Conservation (phyloP, 805 yeast species). For the Blastobotrys mokoenaii region DNA sequence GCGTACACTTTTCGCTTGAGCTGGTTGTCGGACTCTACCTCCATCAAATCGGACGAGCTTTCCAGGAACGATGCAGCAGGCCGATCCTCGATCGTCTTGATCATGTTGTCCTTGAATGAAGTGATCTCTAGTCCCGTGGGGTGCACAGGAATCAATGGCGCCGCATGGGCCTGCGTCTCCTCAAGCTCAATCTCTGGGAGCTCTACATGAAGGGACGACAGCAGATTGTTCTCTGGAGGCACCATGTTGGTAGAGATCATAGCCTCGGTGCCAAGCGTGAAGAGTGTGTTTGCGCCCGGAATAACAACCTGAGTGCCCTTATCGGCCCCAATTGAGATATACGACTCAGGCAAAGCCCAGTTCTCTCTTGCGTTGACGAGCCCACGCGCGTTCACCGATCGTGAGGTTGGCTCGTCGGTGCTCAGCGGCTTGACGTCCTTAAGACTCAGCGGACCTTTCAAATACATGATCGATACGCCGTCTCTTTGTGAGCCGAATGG, state of each 20-base stretch:
- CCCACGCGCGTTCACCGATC: neutral
- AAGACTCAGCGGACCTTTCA: conserved; percentile 14
- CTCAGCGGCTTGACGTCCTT: conserved; percentile 14
- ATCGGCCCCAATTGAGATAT: conserved; percentile 8
- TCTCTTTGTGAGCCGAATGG: conserved; percentile 27
- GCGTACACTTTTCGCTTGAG: conserved; percentile 14
- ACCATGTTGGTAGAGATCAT: conserved; percentile 9
- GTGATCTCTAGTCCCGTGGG: conserved; percentile 37
- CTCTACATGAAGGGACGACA: conserved; percentile 4
- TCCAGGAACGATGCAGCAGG: conserved; percentile 55
- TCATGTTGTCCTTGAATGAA: conserved; percentile 45
- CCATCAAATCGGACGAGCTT: conserved; percentile 14
- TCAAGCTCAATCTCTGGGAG: neutral
- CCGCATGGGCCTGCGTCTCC: conserved; percentile 2
- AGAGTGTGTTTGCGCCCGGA: conserved; percentile 29
- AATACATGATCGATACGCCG: conserved; percentile 22
- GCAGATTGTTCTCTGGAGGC: conserved; percentile 1
- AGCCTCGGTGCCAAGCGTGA: conserved; percentile 20
- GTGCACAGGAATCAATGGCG: conserved; percentile 10
- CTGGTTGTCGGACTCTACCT: neutral
- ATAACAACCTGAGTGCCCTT: conserved; percentile 15
- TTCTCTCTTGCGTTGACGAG: conserved; percentile 9
- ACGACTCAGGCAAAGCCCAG: conserved; percentile 9
- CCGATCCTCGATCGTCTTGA: conserved; percentile 44
- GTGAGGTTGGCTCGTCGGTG: neutral